Percentiles rank a stretch among this genome's conserved stretches.
Evolutionary conservation across 176 grass and related monocot genomes (phyloP).

Genomic region (Triticum monococcum): DNA sequence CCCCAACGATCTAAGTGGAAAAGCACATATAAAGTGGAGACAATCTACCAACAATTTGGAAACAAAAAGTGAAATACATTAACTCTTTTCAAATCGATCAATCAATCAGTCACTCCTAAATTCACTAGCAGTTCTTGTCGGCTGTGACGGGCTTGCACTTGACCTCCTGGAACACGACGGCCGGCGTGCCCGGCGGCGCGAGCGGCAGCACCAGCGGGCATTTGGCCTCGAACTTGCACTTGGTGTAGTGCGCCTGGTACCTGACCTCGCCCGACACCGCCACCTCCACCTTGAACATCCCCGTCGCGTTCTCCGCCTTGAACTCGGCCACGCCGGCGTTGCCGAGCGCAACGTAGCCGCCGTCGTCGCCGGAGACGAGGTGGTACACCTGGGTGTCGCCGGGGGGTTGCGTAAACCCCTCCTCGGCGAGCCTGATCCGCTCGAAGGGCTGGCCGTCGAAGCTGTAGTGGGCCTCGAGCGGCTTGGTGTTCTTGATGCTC

Average conservation of each 20-base stretch:
- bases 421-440: background rate
- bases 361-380: background rate
- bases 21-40: too few species aligned
- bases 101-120: too few species aligned
- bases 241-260: background rate
- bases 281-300: slow-evolving; percentile 43
- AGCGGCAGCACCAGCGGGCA: too few species aligned
- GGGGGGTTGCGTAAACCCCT: background rate
- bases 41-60: too few species aligned
- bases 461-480: slow-evolving; percentile 7
- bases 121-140: too few species aligned
- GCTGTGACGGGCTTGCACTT: too few species aligned
- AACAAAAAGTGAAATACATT: too few species aligned
- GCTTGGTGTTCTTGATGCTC: slow-evolving; percentile 12
- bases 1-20: too few species aligned
- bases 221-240: slow-evolving; percentile 15
- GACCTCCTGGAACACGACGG: too few species aligned
- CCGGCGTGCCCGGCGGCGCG: too few species aligned
- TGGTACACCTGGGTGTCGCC: background rate
- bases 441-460: slow-evolving; percentile 27
- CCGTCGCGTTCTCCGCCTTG: background rate
- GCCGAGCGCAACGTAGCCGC: background rate
- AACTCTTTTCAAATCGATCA: too few species aligned
- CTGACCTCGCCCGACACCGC: slow-evolving; percentile 23
- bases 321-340: background rate